Evolutionary conservation across 2,329 filamentous ascomycete genomes (phyloP).

Genomic region (Venturia carpophila): DNA sequence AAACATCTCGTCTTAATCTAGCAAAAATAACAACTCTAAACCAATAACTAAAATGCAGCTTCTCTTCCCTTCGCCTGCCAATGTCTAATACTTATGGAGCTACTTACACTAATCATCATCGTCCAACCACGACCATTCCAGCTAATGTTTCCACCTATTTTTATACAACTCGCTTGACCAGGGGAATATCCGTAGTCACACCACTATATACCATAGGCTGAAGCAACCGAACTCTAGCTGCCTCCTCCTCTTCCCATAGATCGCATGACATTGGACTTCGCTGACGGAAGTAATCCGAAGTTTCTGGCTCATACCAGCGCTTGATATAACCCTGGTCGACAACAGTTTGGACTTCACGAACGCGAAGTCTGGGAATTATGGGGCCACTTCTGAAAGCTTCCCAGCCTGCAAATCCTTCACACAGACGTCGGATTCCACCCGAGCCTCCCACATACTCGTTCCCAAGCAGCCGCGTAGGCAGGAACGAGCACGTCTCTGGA

Average conservation of each 20-base stretch:
- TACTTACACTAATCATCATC: neutral
- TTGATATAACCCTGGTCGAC: constrained; percentile 2
- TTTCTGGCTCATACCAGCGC: neutral
- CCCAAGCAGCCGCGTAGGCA: neutral
- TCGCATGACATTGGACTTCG: neutral
- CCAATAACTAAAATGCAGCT: neutral
- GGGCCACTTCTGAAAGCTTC: constrained; percentile 9
- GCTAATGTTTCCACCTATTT: neutral
- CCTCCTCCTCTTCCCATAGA: constrained; percentile 10
- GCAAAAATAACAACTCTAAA: neutral
- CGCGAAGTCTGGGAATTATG: neutral
- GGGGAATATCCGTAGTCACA: neutral
- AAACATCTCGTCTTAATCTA: neutral
- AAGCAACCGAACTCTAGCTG: neutral
- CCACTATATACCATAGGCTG: constrained; percentile 8
- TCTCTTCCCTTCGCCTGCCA: neutral
- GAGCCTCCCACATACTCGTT: constrained; percentile 13
- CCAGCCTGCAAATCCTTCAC: constrained; percentile 12
- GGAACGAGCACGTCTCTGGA: constrained; percentile 12
- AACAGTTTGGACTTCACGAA: neutral
- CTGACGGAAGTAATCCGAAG: neutral
- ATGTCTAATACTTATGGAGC: neutral
- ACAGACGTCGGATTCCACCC: neutral
- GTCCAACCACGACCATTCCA: neutral
- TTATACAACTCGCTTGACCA: neutral